A percentile compares a stretch with the other conserved stretches of the same genome.
These are phyloP conservation scores for Scheffersomyces ergatensis DNA, from an alignment of 805 yeast genomes.

Conservation along the genomic window DNA sequence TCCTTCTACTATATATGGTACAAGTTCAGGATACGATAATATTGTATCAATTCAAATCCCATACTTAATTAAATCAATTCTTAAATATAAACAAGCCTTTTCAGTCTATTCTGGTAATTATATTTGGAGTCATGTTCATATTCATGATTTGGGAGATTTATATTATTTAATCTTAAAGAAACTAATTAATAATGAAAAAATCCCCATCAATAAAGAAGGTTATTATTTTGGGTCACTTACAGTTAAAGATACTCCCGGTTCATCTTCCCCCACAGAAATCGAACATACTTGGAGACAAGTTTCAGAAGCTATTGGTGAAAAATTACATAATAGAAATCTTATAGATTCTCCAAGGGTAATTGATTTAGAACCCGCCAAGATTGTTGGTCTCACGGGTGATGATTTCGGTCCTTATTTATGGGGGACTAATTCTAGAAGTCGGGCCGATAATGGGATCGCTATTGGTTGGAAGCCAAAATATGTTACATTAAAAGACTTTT, in stretches of 20 bases:
- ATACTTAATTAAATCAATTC: conserved; percentile 13
- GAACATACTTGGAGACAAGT: conserved; percentile 29
- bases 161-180: conserved; percentile 21
- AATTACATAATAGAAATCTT: conserved; percentile 11
- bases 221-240: conserved; percentile 30
- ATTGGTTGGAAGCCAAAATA: conserved; percentile 27
- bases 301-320: conserved; percentile 15
- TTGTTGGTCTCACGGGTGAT: conserved; percentile 11
- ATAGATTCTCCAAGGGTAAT: conserved; percentile 13
- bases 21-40: conserved; percentile 27
- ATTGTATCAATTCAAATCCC: conserved; percentile 29
- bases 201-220: conserved; percentile 29
- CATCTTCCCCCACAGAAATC: conserved; percentile 10
- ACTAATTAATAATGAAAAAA: conserved; percentile 15
- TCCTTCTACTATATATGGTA: conserved; percentile 35
- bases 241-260: conserved; percentile 7
- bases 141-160: conserved; percentile 29
- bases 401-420: conserved; percentile 17
- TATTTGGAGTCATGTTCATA: conserved; percentile 35
- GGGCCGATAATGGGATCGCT: conserved; percentile 20
- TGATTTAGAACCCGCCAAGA: conserved; percentile 11
- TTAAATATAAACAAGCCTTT: conserved; percentile 16
- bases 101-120: conserved; percentile 27
- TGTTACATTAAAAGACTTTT: conserved; percentile 11
- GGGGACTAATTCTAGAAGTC: conserved; percentile 25